Evolutionary conservation across 371 early-diverging fungal species (phyloP).

Genomic region (Zychaea mexicana): DNA sequence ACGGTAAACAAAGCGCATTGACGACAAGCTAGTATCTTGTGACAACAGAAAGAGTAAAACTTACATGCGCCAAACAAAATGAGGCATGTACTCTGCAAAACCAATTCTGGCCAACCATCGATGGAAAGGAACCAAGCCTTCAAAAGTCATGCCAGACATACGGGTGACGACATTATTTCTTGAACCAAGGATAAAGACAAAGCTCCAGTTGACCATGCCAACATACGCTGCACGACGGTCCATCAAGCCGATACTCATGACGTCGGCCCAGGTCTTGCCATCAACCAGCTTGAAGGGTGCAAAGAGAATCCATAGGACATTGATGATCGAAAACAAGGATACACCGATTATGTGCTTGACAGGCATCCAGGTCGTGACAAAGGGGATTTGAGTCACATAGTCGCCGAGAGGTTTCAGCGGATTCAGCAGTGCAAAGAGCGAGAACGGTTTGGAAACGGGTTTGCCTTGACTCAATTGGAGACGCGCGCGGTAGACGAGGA

Average conservation of each 20-base stretch:
- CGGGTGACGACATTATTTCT: slow-evolving; percentile 41
- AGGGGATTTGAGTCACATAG: slow-evolving; percentile 33
- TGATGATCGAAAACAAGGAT: slow-evolving; percentile 30
- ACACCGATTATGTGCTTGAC: slow-evolving; percentile 43
- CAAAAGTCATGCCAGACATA: slow-evolving; percentile 48
- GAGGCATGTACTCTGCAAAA: slow-evolving; percentile 40
- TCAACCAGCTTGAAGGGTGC: slow-evolving; percentile 24
- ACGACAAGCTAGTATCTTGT: not conserved
- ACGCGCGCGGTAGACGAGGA: slow-evolving; percentile 29
- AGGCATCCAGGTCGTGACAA: slow-evolving; percentile 40
- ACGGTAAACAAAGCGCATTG: too few species aligned
- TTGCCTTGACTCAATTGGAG: slow-evolving; percentile 12
- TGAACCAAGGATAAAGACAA: slow-evolving; percentile 48
- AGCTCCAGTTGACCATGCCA: slow-evolving; percentile 48
- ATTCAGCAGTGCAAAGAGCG: slow-evolving; percentile 3
- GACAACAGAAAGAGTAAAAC: not conserved
- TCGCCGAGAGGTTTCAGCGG: slow-evolving; percentile 12
- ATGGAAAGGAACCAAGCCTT: slow-evolving; percentile 47
- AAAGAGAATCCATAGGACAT: slow-evolving; percentile 33
- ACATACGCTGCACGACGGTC: slow-evolving; percentile 52
- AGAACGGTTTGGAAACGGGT: not conserved
- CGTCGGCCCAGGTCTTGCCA: not conserved
- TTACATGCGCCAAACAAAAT: slow-evolving; percentile 51
- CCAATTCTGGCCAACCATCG: slow-evolving; percentile 51
- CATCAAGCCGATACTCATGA: slow-evolving; percentile 21